A percentile compares a stretch with the other conserved stretches of the same genome.
These are phyloP conservation scores for Zasmidium angulare DNA, from an alignment of 2,329 filamentous ascomycete genomes.

Conservation along the genomic window DNA sequence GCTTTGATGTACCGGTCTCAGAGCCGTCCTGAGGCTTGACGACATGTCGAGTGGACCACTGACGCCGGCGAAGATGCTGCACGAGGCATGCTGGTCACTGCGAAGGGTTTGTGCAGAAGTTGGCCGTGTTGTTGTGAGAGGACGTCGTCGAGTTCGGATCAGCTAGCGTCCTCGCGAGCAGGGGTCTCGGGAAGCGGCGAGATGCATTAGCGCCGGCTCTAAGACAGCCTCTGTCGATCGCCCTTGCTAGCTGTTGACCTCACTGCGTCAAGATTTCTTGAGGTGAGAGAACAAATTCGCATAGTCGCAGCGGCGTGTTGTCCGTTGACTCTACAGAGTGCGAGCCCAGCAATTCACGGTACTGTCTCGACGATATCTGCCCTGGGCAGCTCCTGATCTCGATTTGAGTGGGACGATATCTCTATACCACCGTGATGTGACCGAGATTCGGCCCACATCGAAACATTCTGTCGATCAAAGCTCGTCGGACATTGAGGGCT, in stretches of 20 bases:
- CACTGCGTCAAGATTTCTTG: background rate
- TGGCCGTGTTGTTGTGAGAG: background rate
- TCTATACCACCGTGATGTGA: constrained; percentile 13
- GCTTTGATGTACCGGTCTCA: background rate
- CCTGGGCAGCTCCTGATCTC: background rate
- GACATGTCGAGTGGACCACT: background rate
- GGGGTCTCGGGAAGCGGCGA: background rate
- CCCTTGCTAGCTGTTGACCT: background rate
- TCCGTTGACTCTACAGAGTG: no score
- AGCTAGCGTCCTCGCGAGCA: background rate
- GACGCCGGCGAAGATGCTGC: background rate
- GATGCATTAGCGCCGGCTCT: background rate
- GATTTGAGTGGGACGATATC: constrained; percentile 6
- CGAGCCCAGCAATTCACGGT: no score
- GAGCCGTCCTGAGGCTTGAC: constrained; percentile 1
- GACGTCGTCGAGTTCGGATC: background rate
- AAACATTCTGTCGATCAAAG: background rate
- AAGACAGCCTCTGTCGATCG: constrained; percentile 2
- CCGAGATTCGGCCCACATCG: constrained; percentile 18
- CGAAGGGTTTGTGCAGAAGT: constrained; percentile 6
- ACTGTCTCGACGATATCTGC: no score
- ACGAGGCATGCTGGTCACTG: background rate
- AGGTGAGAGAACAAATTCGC: no score
- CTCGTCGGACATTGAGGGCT: constrained; percentile 9
- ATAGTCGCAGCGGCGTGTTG: no score